These are phyloP conservation scores for Jacaranda mimosifolia DNA, from an alignment of 257 asterid genomes.

Conservation along the genomic window DNA sequence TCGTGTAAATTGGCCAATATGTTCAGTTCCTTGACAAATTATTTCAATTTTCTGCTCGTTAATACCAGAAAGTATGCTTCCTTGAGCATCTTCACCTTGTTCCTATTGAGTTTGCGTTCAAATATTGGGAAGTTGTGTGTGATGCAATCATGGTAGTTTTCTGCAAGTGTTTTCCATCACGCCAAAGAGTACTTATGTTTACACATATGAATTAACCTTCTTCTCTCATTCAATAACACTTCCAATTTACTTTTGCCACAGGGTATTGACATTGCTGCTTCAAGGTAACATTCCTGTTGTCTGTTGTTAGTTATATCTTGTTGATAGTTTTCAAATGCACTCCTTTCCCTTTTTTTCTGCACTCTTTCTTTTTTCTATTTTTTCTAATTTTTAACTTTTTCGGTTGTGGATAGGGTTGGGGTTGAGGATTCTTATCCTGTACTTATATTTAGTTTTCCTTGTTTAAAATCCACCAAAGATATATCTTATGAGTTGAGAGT, in stretches of 20 bases:
- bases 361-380: not conserved
- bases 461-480: not conserved
- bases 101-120: constrained; percentile 13
- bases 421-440: not conserved
- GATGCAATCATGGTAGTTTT: constrained; percentile 4
- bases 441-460: not conserved
- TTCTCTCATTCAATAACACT: constrained; percentile 5
- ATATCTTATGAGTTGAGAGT: not conserved
- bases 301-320: constrained; percentile 15
- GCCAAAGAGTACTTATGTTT: constrained; percentile 8
- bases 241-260: constrained; percentile 38
- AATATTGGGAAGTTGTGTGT: not conserved
- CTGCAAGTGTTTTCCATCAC: not conserved
- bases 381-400: not conserved
- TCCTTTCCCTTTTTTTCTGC: not conserved
- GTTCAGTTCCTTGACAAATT: not conserved
- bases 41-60: not conserved
- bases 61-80: constrained; percentile 5
- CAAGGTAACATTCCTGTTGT: constrained; percentile 54
- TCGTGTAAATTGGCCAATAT: constrained; percentile 17
- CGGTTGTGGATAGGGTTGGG: not conserved
- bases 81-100: constrained; percentile 1
- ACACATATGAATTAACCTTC: not conserved
- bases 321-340: not conserved
- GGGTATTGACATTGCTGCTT: constrained; percentile 51